Conservation (phyloP, 2,329 filamentous ascomycete species). For the Ceratocystis diversiconidia region DNA sequence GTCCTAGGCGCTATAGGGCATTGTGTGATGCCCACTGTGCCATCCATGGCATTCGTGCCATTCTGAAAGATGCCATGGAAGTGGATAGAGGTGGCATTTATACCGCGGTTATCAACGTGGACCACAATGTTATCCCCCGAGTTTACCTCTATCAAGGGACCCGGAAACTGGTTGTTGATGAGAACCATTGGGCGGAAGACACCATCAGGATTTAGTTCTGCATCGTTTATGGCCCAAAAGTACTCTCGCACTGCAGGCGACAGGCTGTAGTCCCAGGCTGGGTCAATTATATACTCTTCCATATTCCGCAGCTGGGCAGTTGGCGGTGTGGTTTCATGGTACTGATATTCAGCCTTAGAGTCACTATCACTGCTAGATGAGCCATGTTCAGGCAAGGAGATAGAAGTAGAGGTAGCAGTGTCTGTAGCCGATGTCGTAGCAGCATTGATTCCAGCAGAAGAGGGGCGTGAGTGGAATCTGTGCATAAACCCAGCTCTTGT, state of each 20-base stretch:
- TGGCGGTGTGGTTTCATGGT: neutral
- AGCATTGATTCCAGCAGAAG: neutral
- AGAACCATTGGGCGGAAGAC: constrained; percentile 45
- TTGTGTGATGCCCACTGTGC: constrained; percentile 51
- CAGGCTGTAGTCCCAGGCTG: constrained; percentile 40
- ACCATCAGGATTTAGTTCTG: constrained; percentile 46
- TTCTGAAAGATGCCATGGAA: constrained; percentile 71
- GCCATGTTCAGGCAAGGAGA: neutral
- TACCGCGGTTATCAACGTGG: constrained; percentile 51
- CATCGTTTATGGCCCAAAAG: constrained; percentile 44
- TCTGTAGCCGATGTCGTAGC: neutral
- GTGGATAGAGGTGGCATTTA: constrained; percentile 54
- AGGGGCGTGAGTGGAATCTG: neutral
- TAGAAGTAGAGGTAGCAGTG: neutral
- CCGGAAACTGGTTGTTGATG: constrained; percentile 62
- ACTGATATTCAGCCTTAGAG: neutral
- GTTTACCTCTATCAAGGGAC: constrained; percentile 58
- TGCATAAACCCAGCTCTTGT: neutral
- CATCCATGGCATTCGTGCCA: constrained; percentile 59
- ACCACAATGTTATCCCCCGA: constrained; percentile 59
- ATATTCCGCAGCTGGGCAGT: constrained; percentile 24
- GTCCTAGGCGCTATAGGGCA: constrained; percentile 50
- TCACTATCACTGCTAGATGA: neutral
- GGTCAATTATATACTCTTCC: constrained; percentile 42
- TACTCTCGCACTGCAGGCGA: constrained; percentile 40